Evolutionary conservation across 805 yeast species (phyloP).

Genomic region (Yarrowia sp.): DNA sequence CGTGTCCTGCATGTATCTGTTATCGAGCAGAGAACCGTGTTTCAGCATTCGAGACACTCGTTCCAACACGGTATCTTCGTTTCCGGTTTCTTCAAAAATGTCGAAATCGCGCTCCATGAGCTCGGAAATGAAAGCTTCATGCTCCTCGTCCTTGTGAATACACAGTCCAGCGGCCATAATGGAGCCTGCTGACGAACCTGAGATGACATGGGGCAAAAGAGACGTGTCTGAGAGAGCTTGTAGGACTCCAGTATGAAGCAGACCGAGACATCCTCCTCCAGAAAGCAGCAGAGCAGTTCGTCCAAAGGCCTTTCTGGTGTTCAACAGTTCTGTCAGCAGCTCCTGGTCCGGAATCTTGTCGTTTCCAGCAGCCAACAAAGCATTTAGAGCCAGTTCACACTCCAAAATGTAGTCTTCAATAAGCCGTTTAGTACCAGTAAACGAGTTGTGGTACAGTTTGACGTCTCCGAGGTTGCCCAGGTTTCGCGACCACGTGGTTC

Average conservation of each 20-base stretch:
- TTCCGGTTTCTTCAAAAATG: slow-evolving; percentile 55
- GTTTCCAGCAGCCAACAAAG: slow-evolving; percentile 32
- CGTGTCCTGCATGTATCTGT: slow-evolving; percentile 62
- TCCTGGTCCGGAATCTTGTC: slow-evolving; percentile 57
- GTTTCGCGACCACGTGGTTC: slow-evolving; percentile 84
- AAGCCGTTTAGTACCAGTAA: slow-evolving; percentile 77
- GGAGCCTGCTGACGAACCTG: slow-evolving; percentile 96
- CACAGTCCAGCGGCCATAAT: slow-evolving; percentile 88
- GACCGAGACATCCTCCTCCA: slow-evolving; percentile 94
- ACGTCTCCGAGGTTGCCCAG: slow-evolving; percentile 84
- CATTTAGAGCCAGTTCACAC: slow-evolving; percentile 53
- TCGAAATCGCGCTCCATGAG: slow-evolving; percentile 56
- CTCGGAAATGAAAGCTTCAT: slow-evolving; percentile 35
- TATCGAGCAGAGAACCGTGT: slow-evolving; percentile 88
- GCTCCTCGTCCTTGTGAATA: slow-evolving; percentile 70
- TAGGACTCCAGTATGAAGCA: slow-evolving; percentile 88
- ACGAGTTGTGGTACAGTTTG: slow-evolving; percentile 69
- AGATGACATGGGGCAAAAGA: slow-evolving; percentile 77
- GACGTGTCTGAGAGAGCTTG: slow-evolving; percentile 71
- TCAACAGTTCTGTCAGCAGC: slow-evolving; percentile 72
- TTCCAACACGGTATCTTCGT: slow-evolving; percentile 50
- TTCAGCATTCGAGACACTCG: slow-evolving; percentile 64
- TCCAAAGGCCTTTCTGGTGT: slow-evolving; percentile 88
- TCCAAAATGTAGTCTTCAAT: slow-evolving; percentile 82
- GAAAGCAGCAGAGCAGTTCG: slow-evolving; percentile 90